Evolutionary conservation across 2,329 filamentous ascomycete species (phyloP).

Genomic region (Geosmithia flava): DNA sequence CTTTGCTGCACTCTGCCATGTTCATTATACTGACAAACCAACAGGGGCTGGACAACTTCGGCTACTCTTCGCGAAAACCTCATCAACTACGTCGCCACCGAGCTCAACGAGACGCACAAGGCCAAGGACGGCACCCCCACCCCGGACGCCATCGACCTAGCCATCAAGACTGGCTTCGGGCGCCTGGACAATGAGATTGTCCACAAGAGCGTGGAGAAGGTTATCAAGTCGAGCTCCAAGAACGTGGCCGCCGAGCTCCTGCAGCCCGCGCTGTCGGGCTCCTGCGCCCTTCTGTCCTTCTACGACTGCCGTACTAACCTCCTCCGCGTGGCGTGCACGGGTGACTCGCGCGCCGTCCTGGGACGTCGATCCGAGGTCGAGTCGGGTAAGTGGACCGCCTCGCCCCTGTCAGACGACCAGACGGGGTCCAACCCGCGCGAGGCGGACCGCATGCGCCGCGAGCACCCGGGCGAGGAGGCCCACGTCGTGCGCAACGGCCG

Average conservation of each 20-base stretch:
- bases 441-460: slow-evolving; percentile 65
- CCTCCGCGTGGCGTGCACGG: slow-evolving; percentile 87
- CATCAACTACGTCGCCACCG: slow-evolving; percentile 83
- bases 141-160: slow-evolving; percentile 71
- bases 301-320: slow-evolving; percentile 84
- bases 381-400: slow-evolving; percentile 88
- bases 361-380: slow-evolving; percentile 52
- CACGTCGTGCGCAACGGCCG: slow-evolving; percentile 81
- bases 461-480: slow-evolving; percentile 73
- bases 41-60: slow-evolving; percentile 92
- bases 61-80: slow-evolving; percentile 87
- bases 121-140: slow-evolving; percentile 46
- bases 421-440: slow-evolving; percentile 84
- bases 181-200: slow-evolving; percentile 90
- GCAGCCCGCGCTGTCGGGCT: slow-evolving; percentile 89
- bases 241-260: slow-evolving; percentile 83
- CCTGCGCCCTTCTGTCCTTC: slow-evolving; percentile 90
- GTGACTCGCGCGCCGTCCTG: slow-evolving; percentile 89
- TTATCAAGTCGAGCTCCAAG: slow-evolving; percentile 80
- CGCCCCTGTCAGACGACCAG: slow-evolving; percentile 81
- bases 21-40: neutral
- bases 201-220: slow-evolving; percentile 82
- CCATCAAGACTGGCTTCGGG: slow-evolving; percentile 86
- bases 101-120: slow-evolving; percentile 87
- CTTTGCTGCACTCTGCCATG: neutral